phyloP scores from a whole-genome alignment of 148 eudicot genomes.

The Camellia lanceoleosa region DNA sequence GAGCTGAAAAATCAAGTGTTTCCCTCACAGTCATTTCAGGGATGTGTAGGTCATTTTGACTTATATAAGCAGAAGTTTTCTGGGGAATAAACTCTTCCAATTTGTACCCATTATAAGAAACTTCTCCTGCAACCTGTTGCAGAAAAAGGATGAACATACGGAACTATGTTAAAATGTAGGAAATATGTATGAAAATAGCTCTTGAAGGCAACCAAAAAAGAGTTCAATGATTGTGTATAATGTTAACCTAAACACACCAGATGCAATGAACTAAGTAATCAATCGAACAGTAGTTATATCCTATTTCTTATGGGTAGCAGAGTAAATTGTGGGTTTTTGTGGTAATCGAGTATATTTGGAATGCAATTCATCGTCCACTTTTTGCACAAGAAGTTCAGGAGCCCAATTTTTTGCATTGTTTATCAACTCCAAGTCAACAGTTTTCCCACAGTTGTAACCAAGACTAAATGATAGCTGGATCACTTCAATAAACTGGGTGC shows the following conservation, averaged over 20 bases:
- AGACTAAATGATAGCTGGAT: background rate
- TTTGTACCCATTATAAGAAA: slow-evolving; percentile 67
- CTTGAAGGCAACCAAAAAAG: background rate
- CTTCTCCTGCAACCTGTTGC: slow-evolving; percentile 53
- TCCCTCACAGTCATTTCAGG: slow-evolving; percentile 82
- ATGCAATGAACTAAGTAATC: background rate
- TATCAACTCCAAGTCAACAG: background rate
- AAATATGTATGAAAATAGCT: background rate
- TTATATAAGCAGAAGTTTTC: slow-evolving; percentile 68
- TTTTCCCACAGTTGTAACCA: background rate
- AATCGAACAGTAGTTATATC: background rate
- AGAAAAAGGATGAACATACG: background rate
- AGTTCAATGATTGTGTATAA: background rate
- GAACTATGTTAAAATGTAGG: background rate
- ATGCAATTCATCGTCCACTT: background rate
- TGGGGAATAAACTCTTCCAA: slow-evolving; percentile 64
- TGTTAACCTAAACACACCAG: background rate
- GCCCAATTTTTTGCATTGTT: background rate
- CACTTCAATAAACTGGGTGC: background rate
- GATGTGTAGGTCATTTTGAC: slow-evolving; percentile 69
- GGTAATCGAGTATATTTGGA: background rate
- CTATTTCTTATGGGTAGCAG: background rate
- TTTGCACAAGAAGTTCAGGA: background rate
- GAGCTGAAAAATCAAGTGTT: slow-evolving; percentile 67
- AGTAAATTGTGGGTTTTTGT: background rate